Evolutionary conservation across 371 early-diverging fungal genomes (phyloP), one percentile per base, ranked within the genome.

Genomic region (Fennellomyces sp.): DNA sequence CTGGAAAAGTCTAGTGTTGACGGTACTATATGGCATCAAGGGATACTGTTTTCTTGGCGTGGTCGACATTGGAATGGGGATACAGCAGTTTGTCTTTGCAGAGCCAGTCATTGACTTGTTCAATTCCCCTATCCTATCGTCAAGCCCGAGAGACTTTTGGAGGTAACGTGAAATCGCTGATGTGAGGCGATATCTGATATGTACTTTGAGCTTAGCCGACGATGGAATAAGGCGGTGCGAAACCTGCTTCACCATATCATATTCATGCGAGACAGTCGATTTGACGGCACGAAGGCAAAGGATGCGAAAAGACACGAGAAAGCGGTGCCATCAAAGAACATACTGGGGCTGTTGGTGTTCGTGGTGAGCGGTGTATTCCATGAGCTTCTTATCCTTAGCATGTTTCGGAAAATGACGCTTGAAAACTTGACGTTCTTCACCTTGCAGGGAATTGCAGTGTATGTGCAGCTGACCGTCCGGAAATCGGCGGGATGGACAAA

Each of bases 91-190:
- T 0, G 7, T 71, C 2, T 56, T 63, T 19, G 72, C 58, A 2
- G 51, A 60, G 36, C 61, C 62, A 5, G 52, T 71, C 36, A 49
- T 76, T 10, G 61, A 68, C 11, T 25, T 69, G 3, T 68, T 69
- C 28, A 27, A 73, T 52, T 65, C 65, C 1, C 77, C 77, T 36
- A 67, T 73, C 13, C 21, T 76, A 19, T 39, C 77, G 10, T 25
- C 48, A 15, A 73, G 74, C 52, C 77, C 74, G 45, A 60, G 62
- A 25, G 77, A 76, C 57, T 76, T 76, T 29, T 76, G 77, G 77
- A 68, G 75, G 75, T 75, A 68, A 56, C n/a, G n/a, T n/a, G 49
- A 3, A 36, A 15, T 26, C 21, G 10, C 6, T 7, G 51, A 48
- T 11, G 2, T 13, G 52, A 12, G 15, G 19, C 35, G 21, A 17